Conservation (phyloP, 805 yeast genomes). For the Cyberlindnera sargentensis region DNA sequence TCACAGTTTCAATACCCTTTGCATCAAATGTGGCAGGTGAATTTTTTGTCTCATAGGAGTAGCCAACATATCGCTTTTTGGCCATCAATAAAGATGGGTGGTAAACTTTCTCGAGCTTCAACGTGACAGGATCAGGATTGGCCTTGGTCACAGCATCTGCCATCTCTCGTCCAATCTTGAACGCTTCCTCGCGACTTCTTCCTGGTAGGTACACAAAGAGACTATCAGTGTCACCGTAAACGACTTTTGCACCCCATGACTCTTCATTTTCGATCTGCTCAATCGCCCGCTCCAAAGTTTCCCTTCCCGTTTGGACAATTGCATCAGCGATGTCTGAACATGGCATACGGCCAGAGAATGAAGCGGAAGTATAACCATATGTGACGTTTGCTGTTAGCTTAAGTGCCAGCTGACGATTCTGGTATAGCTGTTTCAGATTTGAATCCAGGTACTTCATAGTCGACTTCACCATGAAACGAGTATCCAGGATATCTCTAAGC, state of each 20-base stretch:
- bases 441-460: slow-evolving; percentile 56
- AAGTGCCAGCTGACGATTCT: slow-evolving; percentile 78
- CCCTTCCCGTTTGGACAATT: slow-evolving; percentile 87
- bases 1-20: slow-evolving; percentile 90
- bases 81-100: slow-evolving; percentile 77
- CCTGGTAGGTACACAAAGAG: slow-evolving; percentile 89
- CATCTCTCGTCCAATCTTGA: slow-evolving; percentile 63
- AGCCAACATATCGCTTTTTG: slow-evolving; percentile 90
- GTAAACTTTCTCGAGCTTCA: slow-evolving; percentile 91
- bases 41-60: slow-evolving; percentile 53
- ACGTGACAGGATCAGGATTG: slow-evolving; percentile 74
- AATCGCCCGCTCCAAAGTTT: slow-evolving; percentile 68
- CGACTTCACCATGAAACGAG: slow-evolving; percentile 69
- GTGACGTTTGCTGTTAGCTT: slow-evolving; percentile 92
- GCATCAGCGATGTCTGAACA: slow-evolving; percentile 93
- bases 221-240: slow-evolving; percentile 96
- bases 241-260: slow-evolving; percentile 83
- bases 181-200: slow-evolving; percentile 67
- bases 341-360: slow-evolving; percentile 96
- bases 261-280: slow-evolving; percentile 51
- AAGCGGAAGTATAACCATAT: slow-evolving; percentile 92
- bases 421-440: slow-evolving; percentile 48
- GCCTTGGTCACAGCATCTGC: slow-evolving; percentile 53
- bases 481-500: slow-evolving; percentile 76
- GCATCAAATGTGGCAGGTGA: slow-evolving; percentile 74